Evolutionary conservation across 441 rosid genomes (phyloP), one percentile per base, ranked within the genome.

Genomic region (Aleurites moluccanus): DNA sequence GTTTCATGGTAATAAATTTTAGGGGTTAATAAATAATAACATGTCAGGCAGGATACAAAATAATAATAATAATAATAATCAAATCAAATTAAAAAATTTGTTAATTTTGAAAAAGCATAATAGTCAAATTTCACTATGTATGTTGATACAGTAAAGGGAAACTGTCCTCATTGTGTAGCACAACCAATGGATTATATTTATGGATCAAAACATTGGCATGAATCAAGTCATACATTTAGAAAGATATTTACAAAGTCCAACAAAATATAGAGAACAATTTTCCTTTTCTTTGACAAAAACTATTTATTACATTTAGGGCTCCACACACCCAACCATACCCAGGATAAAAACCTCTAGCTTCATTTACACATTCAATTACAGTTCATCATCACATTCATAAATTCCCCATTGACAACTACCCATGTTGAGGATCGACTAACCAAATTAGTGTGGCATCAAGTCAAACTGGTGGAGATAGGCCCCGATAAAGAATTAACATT

Each of bases 361-460:
- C 66, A 80, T 78, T 77, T 82, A 73, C 80, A 83, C 73, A 68
- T 55, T 53, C 66, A 72, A 59, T 66, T 64, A 40, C 68, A 49
- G 44, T 42, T 71, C 52, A 69, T 53, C 74, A 59, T 59, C 63
- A 75, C 20, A 45, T 15, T 45, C 3, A 45, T 10, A 11, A 13
- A 2, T 64, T 40, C 60, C 72, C 70, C 47, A 23, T 21, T n/a
- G 61, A 75, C 15, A 52, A 74, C 66, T 57, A 72, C 11, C 50
- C 73, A 59, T 1, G 10, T 20, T 4, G 74, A 67, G 11, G 40
- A 70, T 45, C 16, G 3, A 14, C 16, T 13, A 14, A 10, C 72
- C 56, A n/a, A 45, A 64, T 44, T 70, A 74, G 21, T 47, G 59
- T 49, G 75, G 64, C 6, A 70, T 64, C 65, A 33, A 67, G 73